Evolutionary conservation across 495 filamentous ascomycete species (phyloP).

Genomic region (Platismatia glauca): DNA sequence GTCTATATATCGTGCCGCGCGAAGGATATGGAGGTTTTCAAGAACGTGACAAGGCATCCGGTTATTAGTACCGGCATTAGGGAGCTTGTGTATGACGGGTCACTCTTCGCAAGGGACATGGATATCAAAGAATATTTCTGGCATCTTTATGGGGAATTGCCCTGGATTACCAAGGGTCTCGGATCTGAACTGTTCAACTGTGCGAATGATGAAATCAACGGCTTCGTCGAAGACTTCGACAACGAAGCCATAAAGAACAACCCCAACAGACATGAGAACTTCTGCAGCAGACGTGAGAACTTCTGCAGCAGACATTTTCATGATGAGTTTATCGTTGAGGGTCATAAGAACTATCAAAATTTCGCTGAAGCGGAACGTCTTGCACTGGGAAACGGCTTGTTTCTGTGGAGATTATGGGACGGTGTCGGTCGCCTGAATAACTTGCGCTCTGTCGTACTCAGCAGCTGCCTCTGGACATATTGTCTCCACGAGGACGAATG

Average conservation of each 20-base stretch:
- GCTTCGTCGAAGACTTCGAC: not conserved
- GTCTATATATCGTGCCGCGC: constrained; percentile 3
- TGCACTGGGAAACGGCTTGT: not conserved
- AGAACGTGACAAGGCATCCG: not conserved
- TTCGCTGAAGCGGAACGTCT: not conserved
- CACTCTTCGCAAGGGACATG: not conserved
- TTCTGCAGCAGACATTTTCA: not conserved
- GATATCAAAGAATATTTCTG: not conserved
- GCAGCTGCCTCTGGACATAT: not conserved
- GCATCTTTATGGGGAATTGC: not conserved
- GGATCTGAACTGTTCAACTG: not conserved
- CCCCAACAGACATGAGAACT: not conserved
- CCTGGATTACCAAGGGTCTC: not conserved
- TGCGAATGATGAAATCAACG: not conserved
- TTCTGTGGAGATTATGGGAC: not conserved
- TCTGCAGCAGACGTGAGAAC: not conserved
- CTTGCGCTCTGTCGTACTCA: not conserved
- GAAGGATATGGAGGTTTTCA: constrained; percentile 3
- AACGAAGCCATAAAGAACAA: not conserved
- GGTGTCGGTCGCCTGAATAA: not conserved
- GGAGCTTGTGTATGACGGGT: constrained; percentile 5
- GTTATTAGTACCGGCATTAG: not conserved
- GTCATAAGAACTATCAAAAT: not conserved
- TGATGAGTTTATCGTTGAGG: not conserved
- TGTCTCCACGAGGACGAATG: not conserved